Base-by-base conservation (phyloP, 192 early-diverging fungal species). In the Dissophora ornata region DNA sequence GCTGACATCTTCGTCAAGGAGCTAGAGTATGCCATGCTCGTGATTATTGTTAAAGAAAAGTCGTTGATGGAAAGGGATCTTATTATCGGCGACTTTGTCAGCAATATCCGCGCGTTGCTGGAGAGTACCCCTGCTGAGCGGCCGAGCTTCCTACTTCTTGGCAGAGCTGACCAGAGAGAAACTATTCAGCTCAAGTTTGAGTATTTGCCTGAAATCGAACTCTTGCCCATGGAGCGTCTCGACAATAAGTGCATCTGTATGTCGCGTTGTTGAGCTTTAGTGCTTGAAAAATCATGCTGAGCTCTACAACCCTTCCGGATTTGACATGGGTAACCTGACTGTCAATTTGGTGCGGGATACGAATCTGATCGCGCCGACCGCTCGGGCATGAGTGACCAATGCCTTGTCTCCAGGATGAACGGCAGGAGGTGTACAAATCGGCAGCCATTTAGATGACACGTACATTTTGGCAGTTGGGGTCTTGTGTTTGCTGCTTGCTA, bases 321-420 rank as follows among this genome's bases (percentile, higher is more conserved):
- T 70, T 82, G 81, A 92, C 58, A 85, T 86, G 82, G 93, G 93
- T 46, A 84, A 79, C 48, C 71, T 94, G 40, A 83, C 82, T 0
- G 79, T 94, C 38, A 84, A 85, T 25, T 68, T 89, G 28, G 41
- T 88, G 2, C 81, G 84, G 2, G 91, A 85, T 0, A 71, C 67
- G 18, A 82, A 90, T 50, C 59, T 94, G 68, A 81, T 84, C 5
- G 87, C 89, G 90, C 84, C 6, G 93, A 94, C 81, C 86, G 88
- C 19, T 81, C 84, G 2, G 92, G 91, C 25, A 82, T 86, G 0
- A 92, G 90, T 49, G 92, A 94, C 63, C 93, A 92, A 6, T 94
- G 86, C 56, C 78, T 92, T 1, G 81, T 88, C 54, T 88, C 91
- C 62, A 53, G 65, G 34, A 41, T 91, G 1, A 89, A 91, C 47